Percentiles rank a stretch among this genome's conserved stretches.
phyloP scores from a whole-genome alignment of 306 rosid genomes.

The Vigna radiata region DNA sequence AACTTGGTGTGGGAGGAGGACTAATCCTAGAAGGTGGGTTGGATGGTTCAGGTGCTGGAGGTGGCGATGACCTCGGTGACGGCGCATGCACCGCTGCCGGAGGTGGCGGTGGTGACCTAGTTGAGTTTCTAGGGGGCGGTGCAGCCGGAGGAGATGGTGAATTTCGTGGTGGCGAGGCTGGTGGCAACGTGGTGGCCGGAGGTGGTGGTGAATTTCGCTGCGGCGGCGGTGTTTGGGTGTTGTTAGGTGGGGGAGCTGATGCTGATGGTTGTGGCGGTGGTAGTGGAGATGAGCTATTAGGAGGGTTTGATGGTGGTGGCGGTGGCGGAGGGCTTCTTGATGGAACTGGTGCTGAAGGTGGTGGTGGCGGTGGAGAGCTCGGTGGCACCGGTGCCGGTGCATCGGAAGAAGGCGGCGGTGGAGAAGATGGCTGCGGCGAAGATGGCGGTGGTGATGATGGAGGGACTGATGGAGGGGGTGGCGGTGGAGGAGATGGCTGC shows the following conservation, averaged over 20 bases:
- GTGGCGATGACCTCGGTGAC: conserved; percentile 43
- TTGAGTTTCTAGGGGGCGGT: conserved; percentile 52
- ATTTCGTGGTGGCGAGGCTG: conserved; percentile 22
- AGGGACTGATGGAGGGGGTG: conserved; percentile 13
- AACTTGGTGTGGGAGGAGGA: conserved; percentile 51
- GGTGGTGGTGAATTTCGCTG: conserved; percentile 56
- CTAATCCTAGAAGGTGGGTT: conserved; percentile 51
- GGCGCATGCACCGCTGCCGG: conserved; percentile 47
- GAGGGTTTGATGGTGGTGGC: conserved; percentile 36
- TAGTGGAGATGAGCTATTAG: conserved; percentile 42
- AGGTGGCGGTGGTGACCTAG: conserved; percentile 38
- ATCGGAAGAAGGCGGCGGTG: conserved; percentile 42
- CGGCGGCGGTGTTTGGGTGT: conserved; percentile 33
- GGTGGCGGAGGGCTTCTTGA: conserved; percentile 50
- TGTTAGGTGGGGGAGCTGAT: conserved; percentile 41
- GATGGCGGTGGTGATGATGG: conserved; percentile 35
- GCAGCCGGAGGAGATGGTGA: conserved; percentile 44
- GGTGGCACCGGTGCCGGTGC: conserved; percentile 45
- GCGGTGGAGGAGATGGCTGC: too few relatives aligned
- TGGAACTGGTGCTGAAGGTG: conserved; percentile 38
- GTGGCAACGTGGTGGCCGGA: conserved; percentile 33
- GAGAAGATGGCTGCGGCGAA: conserved; percentile 15
- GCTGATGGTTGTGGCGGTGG: conserved; percentile 47
- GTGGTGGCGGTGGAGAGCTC: conserved; percentile 33
- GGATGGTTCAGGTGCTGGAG: conserved; percentile 46